Base-by-base conservation (phyloP, 2,329 filamentous ascomycete species). In the Paecilomyces variotii region DNA sequence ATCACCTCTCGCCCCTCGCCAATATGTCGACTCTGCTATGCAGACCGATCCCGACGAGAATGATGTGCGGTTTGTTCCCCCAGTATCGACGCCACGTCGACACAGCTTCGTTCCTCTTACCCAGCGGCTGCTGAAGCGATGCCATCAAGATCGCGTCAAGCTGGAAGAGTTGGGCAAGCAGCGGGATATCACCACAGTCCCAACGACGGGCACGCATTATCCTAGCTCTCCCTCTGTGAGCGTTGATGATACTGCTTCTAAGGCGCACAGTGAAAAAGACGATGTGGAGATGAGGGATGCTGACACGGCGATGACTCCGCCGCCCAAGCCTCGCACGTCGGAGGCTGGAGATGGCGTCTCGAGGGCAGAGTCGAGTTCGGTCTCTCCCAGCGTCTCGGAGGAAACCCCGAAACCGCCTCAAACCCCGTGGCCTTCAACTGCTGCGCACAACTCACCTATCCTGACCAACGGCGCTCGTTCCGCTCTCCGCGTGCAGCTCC, bases 241-340 rank as follows among this genome's bases (percentile, higher is more conserved):
- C 14, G 28, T 25, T 26, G 54, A 26, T 56, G 57, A 27, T 27
- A 34, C 24, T 26, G 25, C 11, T 53, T 51, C 24, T 60, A 58
- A 62, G 53, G 54, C 50, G 39, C 14, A 57, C 59, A 54, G 60
- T 26, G 60, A 68, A 9, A 61, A 60, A 10, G 65, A 68, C 11
- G 78, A 80, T 64, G 67, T 78, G 14, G 78, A 79, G 56, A 81
- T 80, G 79, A 76, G 75, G 60, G 78, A 81, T 61, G 68, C 69
- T 10, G 65, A 67, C 50, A 66, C 66, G 4, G 65, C 65, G 12
- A 65, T 65, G 14, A 66, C 64, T 4, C 63, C 65, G 51, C 61
- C 65, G 49, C 60, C 65, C 19, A 64, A 62, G 54, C 55, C 53
- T 25, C 59, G 54, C 2, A 60, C 57, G 45, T 35, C 53, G 4